Evolutionary conservation across 2,329 filamentous ascomycete species (phyloP), one percentile per base, ranked within the genome.

Genomic region (Knoxdaviesia proteae): DNA sequence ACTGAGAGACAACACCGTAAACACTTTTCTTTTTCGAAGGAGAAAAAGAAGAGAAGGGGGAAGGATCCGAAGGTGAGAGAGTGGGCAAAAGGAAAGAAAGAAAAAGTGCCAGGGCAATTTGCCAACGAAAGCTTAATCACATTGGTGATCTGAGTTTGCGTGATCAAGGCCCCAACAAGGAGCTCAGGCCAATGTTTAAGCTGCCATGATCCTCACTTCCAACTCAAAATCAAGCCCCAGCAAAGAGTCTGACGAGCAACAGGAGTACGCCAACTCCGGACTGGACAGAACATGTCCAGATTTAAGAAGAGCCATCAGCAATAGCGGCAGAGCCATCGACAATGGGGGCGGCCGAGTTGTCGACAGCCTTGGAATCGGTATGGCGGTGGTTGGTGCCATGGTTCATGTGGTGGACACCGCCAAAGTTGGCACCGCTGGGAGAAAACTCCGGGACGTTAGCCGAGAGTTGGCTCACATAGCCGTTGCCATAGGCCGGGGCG

Each of bases 371-470:
- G 20, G 20, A 20, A 20, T 20, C 20, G 20, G 20, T 20, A 20
- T 20, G 20, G 20, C 20, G 20, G 20, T 20, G 20, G 20, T 20
- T 20, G 20, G 20, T 20, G 20, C 20, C 20, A 20, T 20, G 20
- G 20, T 20, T 20, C 20, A 20, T 20, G 3, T 20, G 20, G 20
- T 20, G 20, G 20, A 20, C 20, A 20, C 20, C 20, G 20, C 20
- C 20, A 20, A 20, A 20, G 20, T 20, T 20, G 20, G 40, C 40
- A n/a, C 39, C 42, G 4, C 32, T 35, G 31, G 60, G 60, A 8
- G 59, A 56, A 48, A 62, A 62, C 47, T 60, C 58, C 0, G 60
- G 58, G 5, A 62, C 60, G 41, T 58, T 53, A 9, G 59, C 59
- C 11, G 59, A 61, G 29, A 61, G 51, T 46, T 59, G 58, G 38